Evolutionary conservation across 2,329 filamentous ascomycete genomes (phyloP).

Genomic region (Hypoxylon sp.): DNA sequence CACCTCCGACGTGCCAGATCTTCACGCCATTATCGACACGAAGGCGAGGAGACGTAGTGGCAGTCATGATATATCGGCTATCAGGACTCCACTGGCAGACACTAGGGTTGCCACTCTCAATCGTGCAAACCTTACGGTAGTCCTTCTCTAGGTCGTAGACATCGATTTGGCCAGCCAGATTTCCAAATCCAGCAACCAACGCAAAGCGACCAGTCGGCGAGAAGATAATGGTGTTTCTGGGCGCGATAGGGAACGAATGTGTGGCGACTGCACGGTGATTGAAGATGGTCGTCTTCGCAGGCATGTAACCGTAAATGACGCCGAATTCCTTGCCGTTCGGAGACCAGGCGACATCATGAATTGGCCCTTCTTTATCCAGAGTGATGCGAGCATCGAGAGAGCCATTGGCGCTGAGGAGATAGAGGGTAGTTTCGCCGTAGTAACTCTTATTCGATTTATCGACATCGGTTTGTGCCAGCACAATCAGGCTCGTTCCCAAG

Average conservation of each 20-base stretch:
- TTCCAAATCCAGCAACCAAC: conserved; percentile 95
- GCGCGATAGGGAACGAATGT: conserved; percentile 87
- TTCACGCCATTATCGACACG: conserved; percentile 97
- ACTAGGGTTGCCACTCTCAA: conserved; percentile 95
- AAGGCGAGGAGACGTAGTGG: conserved; percentile 95
- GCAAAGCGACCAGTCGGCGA: conserved; percentile 95
- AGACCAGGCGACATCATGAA: conserved; percentile 98
- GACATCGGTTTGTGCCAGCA: conserved; percentile 96
- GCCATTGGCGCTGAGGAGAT: conserved; percentile 91
- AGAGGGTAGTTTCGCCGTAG: conserved; percentile 98
- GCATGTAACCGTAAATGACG: conserved; percentile 98
- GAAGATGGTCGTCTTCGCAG: conserved; percentile 99
- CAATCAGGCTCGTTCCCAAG: conserved; percentile 89
- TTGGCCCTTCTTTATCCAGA: conserved; percentile 96
- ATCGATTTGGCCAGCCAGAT: conserved; percentile 97
- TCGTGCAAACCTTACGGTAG: conserved; percentile 91
- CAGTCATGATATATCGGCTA: conserved; percentile 94
- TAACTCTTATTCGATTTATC: conserved; percentile 99
- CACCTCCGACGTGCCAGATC: conserved; percentile 92
- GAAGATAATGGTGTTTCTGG: conserved; percentile 95
- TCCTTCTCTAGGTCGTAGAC: conserved; percentile 97
- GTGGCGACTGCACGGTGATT: conserved; percentile 87
- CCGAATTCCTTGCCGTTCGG: conserved; percentile 98
- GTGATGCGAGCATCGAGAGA: conserved; percentile 92
- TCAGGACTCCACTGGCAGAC: conserved; percentile 98